Percentiles rank a stretch among this genome's conserved stretches.
Conservation (phyloP, 73 alveolate genomes). For the Tetrahymena borealis region DNA sequence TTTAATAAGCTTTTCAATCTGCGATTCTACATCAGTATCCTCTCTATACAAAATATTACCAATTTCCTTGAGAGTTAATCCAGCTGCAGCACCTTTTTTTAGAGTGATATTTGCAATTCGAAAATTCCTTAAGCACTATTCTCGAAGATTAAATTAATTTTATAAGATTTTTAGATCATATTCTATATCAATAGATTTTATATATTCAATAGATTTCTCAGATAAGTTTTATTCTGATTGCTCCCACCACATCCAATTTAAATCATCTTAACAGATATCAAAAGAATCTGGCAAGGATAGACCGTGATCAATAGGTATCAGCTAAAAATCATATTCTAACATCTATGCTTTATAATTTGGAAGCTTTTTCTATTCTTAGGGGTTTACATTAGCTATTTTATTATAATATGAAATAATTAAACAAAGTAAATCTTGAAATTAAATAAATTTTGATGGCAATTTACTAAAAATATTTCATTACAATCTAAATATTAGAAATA, state of each 20-base stretch:
- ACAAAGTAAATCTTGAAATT: too few relatives aligned
- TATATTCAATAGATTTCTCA: conserved; percentile 61
- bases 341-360: conserved; percentile 25
- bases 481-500: too few relatives aligned
- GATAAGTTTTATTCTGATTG: conserved; percentile 76
- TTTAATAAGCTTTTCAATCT: conserved; percentile 3
- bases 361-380: conserved; percentile 4
- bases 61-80: conserved; percentile 81
- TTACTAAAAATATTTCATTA: too few relatives aligned
- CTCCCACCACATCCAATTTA: conserved; percentile 94
- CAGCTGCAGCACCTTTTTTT: conserved; percentile 80
- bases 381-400: not conserved
- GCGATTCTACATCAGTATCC: conserved; percentile 12
- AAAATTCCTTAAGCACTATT: conserved; percentile 85
- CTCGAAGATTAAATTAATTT: conserved; percentile 74
- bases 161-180: conserved; percentile 75
- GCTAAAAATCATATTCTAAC: conserved; percentile 47
- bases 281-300: conserved; percentile 87
- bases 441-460: too few relatives aligned
- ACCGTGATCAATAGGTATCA: conserved; percentile 96
- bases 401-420: too few relatives aligned
- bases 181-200: conserved; percentile 65
- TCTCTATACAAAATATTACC: conserved; percentile 42
- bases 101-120: conserved; percentile 83
- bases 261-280: conserved; percentile 83